Conservation (phyloP, 139 green algal genomes). For the Chlorella vulgaris region DNA sequence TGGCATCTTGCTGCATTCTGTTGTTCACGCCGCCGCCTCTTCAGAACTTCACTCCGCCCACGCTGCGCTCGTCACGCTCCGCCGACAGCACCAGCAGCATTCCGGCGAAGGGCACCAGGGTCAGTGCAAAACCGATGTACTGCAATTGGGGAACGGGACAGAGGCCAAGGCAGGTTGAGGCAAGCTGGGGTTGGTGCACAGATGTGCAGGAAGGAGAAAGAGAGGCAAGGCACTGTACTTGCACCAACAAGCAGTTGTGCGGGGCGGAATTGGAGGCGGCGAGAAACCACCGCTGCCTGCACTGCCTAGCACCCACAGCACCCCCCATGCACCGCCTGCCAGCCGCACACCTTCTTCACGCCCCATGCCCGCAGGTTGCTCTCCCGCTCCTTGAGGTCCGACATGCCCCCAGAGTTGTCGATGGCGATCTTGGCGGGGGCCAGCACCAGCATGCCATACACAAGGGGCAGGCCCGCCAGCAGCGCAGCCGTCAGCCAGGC, state of each 20-base stretch:
- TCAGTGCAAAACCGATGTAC: conserved; percentile 16
- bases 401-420: background rate
- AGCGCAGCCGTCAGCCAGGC: conserved; percentile 18
- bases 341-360: conserved; percentile 29
- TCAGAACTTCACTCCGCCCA: conserved; percentile 14
- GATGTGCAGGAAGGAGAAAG: no score
- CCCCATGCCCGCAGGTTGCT: conserved; percentile 17
- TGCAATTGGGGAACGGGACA: background rate
- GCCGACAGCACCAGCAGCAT: conserved; percentile 22
- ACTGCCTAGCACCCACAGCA: background rate
- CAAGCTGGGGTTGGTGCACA: no score
- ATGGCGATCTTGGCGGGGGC: conserved; percentile 14
- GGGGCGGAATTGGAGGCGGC: no score
- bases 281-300: background rate
- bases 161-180: no score
- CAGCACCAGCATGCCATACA: conserved; percentile 32
- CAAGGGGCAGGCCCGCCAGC: conserved; percentile 20
- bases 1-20: background rate
- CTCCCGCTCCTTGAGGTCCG: background rate
- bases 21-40: background rate
- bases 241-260: no score
- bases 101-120: conserved; percentile 25
- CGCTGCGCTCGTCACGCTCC: conserved; percentile 15
- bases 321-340: no score
- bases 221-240: background rate